Evolutionary conservation across 768 basidiomycete genomes (phyloP), one percentile per base, ranked within the genome.

Genomic region (Neoboletus brunneissimus): DNA sequence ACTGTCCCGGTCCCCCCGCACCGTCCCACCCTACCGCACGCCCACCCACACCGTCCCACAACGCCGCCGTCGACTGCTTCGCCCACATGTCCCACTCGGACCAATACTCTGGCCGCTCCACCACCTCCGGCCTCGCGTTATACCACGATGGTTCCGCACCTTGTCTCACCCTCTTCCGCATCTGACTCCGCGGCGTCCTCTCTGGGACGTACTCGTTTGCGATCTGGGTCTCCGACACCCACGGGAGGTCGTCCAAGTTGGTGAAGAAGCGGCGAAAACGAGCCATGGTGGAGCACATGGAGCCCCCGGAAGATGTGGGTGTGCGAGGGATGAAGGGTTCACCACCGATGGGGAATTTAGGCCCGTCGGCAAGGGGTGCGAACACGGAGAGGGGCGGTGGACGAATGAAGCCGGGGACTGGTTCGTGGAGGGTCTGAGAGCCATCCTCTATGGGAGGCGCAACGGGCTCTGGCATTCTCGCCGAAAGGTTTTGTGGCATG

Each of bases 141-240:
- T 71, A 71, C 70, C 70, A 71, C 22, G 69, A 67, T 31, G 71
- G 62, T 6, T 69, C 65, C 10, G 59, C 51, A 16, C 57, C 67
- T 25, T 55, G 54, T 5, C 56, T 49, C 35, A 58, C 32, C 34
- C 18, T 43, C 38, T 18, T 43, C 16, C 61, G 65, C 43, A 62
- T 22, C 57, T 47, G 58, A 37, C 59, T 59, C 11, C 71, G 62
- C 11, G 59, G 58, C 2, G 54, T 68, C 35, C 46, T 27, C 2
- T 75, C 74, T 0, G 80, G 79, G 54, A 77, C 68, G 59, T 81
- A 80, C 55, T 76, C 75, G 22, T 71, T 69, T 4, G 79, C 79
- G 46, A 78, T 75, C 37, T 79, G 75, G 4, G 71, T 67, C 0
- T 67, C 61, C 0, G 75, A 68, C 1, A 79, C 61, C 81, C 81